Base-by-base conservation (phyloP, 192 early-diverging fungal species). In the Glomus cerebriforme region DNA sequence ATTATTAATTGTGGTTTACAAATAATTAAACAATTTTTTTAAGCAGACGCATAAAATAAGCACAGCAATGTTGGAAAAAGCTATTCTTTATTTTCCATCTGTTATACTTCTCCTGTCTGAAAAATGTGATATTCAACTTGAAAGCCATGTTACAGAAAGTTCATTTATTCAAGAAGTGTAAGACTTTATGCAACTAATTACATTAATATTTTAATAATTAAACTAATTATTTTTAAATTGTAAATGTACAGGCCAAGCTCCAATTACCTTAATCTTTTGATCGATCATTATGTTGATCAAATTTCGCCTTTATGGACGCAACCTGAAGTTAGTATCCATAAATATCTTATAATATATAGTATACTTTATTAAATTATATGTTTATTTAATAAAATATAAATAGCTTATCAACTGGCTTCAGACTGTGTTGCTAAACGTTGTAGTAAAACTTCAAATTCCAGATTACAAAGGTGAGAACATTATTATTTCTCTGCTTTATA, bases 231-330 rank as follows among this genome's bases (percentile, higher is more conserved):
- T 83, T 19, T 15, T 69, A 73, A 62, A 76, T 71, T 58, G 35
- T n/a, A n/a, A n/a, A n/a, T 69, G 37, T 66, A 75, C 9, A 45
- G 47, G 15, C 59, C 59, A 9, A 15, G 66, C 12, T 27, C 83
- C 17, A 79, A 87, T 65, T 86, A 86, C 37, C 83, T 93, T 79
- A 88, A 91, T 80, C 82, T 93, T 68, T 83, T 93, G 45, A 84
- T 93, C 54, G 82, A 88, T 27, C 81, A 95, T 77, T 96, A 91
- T 85, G 90, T 92, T 7, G 93, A 96, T 82, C 85, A 92, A 34
- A 90, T 83, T 62, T 87, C 88, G 76, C 82, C 93, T 45, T 81
- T 96, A 54, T 98, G 95, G 93, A 95, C 96, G 64, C 91, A 93
- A 63, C 94, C 95, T 3, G 93, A 96, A 69, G 86, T 89, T 39